A percentile compares a stretch with the other conserved stretches of the same genome.
These are phyloP conservation scores for Psilocybe cyanescens DNA, from an alignment of 768 basidiomycete species.

Conservation along the genomic window DNA sequence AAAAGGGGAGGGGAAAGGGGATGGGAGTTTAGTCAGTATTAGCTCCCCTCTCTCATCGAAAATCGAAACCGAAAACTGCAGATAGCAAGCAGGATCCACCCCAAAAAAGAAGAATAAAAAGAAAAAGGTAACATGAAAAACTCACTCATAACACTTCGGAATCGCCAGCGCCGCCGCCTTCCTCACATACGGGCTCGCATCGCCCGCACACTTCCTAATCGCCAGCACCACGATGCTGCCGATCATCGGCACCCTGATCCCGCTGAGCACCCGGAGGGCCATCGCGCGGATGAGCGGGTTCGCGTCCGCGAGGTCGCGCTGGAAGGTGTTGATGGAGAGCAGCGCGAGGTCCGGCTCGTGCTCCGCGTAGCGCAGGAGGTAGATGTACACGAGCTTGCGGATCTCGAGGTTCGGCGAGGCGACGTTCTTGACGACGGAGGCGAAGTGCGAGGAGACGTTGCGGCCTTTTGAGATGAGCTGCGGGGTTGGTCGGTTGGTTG, in stretches of 20 bases:
- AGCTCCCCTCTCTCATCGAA: not conserved
- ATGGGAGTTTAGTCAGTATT: not conserved
- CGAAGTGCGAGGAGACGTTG: constrained; percentile 92
- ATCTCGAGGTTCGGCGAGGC: constrained; percentile 92
- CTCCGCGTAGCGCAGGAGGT: constrained; percentile 91
- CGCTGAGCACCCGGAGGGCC: constrained; percentile 91
- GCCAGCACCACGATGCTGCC: constrained; percentile 83
- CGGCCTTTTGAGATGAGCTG: constrained; percentile 93
- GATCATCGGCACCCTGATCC: constrained; percentile 90
- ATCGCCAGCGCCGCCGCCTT: constrained; percentile 92
- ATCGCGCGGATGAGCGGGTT: constrained; percentile 96
- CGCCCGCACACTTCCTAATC: constrained; percentile 90
- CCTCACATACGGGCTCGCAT: constrained; percentile 93
- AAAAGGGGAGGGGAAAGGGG: too few species aligned
- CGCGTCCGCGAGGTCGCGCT: constrained; percentile 91
- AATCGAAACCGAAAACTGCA: not conserved
- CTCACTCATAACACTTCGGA: constrained; percentile 77
- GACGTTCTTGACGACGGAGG: constrained; percentile 97
- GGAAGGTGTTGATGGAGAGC: constrained; percentile 97
- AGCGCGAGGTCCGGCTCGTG: constrained; percentile 94
- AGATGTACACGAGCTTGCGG: constrained; percentile 97
- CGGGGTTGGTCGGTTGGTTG: not conserved
- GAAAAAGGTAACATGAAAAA: not conserved
- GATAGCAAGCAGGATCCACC: too few species aligned
- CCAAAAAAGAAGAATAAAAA: not conserved